These are phyloP conservation scores for Botrytis aclada DNA, from an alignment of 2,329 filamentous ascomycete species.

Conservation along the genomic window DNA sequence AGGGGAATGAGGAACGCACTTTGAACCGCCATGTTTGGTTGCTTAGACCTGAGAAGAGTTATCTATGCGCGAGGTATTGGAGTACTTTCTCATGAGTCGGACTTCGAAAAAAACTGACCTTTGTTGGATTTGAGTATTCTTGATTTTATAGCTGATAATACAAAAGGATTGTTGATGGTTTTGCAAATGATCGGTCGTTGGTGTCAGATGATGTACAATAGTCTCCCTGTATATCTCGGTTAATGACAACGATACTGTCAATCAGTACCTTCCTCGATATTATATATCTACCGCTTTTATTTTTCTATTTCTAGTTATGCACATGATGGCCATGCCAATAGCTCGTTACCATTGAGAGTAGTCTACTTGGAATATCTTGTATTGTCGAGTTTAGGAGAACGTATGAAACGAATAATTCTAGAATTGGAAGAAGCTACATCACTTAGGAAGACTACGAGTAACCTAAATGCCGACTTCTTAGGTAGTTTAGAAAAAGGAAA, in stretches of 20 bases:
- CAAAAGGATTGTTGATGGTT: rapidly evolving
- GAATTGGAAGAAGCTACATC: neutral
- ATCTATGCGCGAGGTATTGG: neutral
- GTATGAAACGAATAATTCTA: neutral
- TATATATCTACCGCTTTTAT: neutral
- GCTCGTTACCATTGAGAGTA: neutral
- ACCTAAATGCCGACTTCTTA: too few relatives aligned
- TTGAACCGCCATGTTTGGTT: neutral
- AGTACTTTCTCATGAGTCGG: neutral
- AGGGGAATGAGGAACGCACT: neutral
- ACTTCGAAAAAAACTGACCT: neutral
- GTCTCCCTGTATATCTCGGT: neutral
- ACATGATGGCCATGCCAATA: neutral
- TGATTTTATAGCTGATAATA: neutral
- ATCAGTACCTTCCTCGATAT: neutral
- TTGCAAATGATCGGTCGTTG: neutral
- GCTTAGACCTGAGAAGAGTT: neutral
- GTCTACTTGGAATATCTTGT: rapidly evolving
- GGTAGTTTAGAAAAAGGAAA: too few relatives aligned
- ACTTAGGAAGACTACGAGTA: neutral
- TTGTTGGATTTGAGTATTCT: neutral
- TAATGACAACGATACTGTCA: neutral
- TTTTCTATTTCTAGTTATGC: neutral
- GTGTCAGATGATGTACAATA: neutral
- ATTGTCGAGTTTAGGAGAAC: neutral